phyloP scores from a whole-genome alignment of 805 yeast genomes.

The Cyberlindnera misumaiensis region DNA sequence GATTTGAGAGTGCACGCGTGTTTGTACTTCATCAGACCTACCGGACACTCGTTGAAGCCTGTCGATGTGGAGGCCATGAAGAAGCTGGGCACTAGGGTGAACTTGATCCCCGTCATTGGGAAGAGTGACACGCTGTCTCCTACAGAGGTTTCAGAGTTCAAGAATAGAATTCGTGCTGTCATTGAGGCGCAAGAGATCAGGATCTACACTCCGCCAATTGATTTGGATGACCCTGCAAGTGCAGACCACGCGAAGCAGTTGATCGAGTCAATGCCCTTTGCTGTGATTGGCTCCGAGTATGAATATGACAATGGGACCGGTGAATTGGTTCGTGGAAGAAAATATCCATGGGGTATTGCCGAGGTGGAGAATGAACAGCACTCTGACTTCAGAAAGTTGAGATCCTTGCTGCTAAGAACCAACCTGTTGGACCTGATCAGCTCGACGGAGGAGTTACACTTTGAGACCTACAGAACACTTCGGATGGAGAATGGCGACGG shows the following conservation, averaged over 20 bases:
- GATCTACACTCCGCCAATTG: slow-evolving; percentile 80
- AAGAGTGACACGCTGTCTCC: slow-evolving; percentile 23
- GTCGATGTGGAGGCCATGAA: slow-evolving; percentile 87
- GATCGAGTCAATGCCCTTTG: slow-evolving; percentile 83
- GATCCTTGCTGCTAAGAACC: slow-evolving; percentile 73
- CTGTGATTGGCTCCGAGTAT: slow-evolving; percentile 72
- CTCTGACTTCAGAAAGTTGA: slow-evolving; percentile 77
- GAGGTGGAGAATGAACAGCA: slow-evolving; percentile 83
- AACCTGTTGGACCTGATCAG: slow-evolving; percentile 77
- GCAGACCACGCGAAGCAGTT: slow-evolving; percentile 76
- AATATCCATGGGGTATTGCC: slow-evolving; percentile 87
- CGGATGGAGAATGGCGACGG: slow-evolving; percentile 50
- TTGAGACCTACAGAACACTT: slow-evolving; percentile 68
- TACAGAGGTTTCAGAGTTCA: slow-evolving; percentile 21
- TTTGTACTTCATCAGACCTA: slow-evolving; percentile 84
- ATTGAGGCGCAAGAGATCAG: slow-evolving; percentile 80
- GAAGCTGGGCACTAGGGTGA: slow-evolving; percentile 70
- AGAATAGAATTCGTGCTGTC: slow-evolving; percentile 64
- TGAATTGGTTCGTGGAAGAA: slow-evolving; percentile 64
- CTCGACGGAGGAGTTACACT: slow-evolving; percentile 76
- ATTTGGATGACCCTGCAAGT: slow-evolving; percentile 64
- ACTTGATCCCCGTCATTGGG: slow-evolving; percentile 75
- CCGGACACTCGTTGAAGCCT: slow-evolving; percentile 83
- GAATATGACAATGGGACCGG: slow-evolving; percentile 62
- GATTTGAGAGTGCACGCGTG: slow-evolving; percentile 90